Evolutionary conservation across 768 basidiomycete species (phyloP).

Genomic region (Xerocomus spinulosus): DNA sequence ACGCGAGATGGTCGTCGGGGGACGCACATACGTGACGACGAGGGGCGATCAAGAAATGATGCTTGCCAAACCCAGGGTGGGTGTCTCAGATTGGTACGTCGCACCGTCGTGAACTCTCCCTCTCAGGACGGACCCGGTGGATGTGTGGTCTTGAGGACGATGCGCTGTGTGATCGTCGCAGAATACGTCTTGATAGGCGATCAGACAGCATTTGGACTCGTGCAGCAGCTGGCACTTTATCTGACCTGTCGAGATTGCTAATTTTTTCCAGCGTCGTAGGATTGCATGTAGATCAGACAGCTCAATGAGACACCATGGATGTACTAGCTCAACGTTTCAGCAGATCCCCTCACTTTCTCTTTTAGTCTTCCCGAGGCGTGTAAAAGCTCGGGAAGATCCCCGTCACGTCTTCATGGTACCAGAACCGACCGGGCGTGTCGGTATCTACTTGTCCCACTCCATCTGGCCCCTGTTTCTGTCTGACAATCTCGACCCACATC

Average conservation of each 20-base stretch:
- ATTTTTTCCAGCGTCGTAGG: background rate
- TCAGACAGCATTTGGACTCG: slow-evolving; percentile 11
- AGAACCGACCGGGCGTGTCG: slow-evolving; percentile 30
- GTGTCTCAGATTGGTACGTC: background rate
- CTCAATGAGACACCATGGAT: background rate
- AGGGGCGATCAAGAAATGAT: slow-evolving; percentile 27
- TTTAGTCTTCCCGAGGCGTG: slow-evolving; percentile 21
- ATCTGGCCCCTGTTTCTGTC: slow-evolving; percentile 20
- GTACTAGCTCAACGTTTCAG: background rate
- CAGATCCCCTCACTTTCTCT: no score
- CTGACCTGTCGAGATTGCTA: slow-evolving; percentile 20
- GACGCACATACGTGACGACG: slow-evolving; percentile 21
- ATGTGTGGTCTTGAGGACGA: slow-evolving; percentile 26
- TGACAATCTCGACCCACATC: slow-evolving; percentile 65
- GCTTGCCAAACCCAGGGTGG: slow-evolving; percentile 21
- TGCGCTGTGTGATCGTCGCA: slow-evolving; percentile 23
- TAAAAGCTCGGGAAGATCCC: slow-evolving; percentile 54
- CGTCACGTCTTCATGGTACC: slow-evolving; percentile 58
- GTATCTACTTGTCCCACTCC: slow-evolving; percentile 6
- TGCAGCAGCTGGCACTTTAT: slow-evolving; percentile 22
- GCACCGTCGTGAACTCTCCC: background rate
- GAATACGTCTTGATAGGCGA: slow-evolving; percentile 14
- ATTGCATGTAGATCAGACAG: slow-evolving; percentile 3
- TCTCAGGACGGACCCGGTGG: slow-evolving; percentile 7
- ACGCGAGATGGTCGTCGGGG: slow-evolving; percentile 23